Base-by-base conservation (phyloP, 1,284 basidiomycete species). In the Rhodotorula glutinis region DNA sequence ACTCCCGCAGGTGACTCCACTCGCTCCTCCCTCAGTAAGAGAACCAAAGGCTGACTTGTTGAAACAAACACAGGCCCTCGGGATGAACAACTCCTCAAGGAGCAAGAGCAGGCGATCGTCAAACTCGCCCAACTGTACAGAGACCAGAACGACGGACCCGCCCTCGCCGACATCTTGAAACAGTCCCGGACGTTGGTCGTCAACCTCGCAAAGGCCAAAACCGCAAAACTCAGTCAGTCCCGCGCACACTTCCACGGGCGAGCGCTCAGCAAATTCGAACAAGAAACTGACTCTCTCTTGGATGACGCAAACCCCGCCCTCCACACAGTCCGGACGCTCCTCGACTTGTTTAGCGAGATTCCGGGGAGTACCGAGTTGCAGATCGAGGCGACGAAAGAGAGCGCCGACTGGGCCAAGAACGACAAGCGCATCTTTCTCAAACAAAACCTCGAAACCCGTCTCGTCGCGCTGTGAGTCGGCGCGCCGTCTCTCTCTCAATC, bases 341-440 rank as follows among this genome's bases (percentile, higher is more conserved):
- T 98, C 75, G 90, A 91, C 79, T 90, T 88, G 82, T 96, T 98
- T 81, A 83, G 82, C 41, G 76, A 83, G 33, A 92, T 94, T 66
- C 87, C 91, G 0, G 81, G 87, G 75, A 88, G 62, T 21, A 63
- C 57, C 16, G 82, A 85, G 41, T 83, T 86, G n/a, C 95, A 97
- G 76, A 94, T 93, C 64, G 82, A 86, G 43, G 91, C 94, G 7
- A 85, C 94, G 10, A 85, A 85, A 63, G 92, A 97, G 73, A 96
- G 94, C 75, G 92, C 96, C 56, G 87, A 87, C 41, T 98, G 95
- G 95, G 93, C 95, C 0, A 88, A 89, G 75, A 79, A 82, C 13
- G 92, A 98, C 81, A 94, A 95, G 79, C 87, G 94, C 52, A 91
- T 98, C 76, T 98, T 98, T 81, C 81, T 98, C 71, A 91, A 93